These are phyloP conservation scores for Cytidiella melzeri DNA, from an alignment of 768 basidiomycete genomes.

Conservation along the genomic window DNA sequence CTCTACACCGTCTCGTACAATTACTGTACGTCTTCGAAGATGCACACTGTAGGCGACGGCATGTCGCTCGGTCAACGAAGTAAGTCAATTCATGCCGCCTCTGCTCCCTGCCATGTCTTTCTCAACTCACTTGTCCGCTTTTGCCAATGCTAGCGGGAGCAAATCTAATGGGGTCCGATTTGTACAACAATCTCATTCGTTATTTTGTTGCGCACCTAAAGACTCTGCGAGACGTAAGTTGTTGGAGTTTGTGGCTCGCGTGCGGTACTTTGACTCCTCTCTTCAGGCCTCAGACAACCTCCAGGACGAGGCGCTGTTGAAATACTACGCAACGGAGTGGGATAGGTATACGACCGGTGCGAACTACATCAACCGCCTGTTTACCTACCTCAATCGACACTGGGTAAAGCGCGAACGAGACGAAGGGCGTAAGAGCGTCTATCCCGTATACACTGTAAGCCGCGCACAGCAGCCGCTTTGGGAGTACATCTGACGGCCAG, in stretches of 20 bases:
- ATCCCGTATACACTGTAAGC: conserved; percentile 88
- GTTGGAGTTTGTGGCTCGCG: conserved; percentile 19
- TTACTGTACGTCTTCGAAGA: conserved; percentile 89
- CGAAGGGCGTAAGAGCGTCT: conserved; percentile 92
- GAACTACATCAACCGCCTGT: conserved; percentile 94
- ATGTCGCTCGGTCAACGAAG: conserved; percentile 43
- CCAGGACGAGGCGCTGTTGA: conserved; percentile 81
- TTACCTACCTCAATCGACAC: conserved; percentile 97
- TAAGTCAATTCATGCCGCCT: conserved; percentile 33
- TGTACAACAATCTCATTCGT: conserved; percentile 90
- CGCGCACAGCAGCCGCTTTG: neutral
- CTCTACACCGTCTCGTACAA: conserved; percentile 95
- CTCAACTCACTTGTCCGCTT: conserved; percentile 17
- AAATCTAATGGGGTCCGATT: conserved; percentile 94
- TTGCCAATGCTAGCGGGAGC: conserved; percentile 59
- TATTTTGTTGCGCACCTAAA: conserved; percentile 87
- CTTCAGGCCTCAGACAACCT: conserved; percentile 68
- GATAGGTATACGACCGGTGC: conserved; percentile 95
- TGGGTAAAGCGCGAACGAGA: conserved; percentile 99
- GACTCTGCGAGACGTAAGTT: conserved; percentile 49
- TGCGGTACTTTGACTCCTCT: neutral
- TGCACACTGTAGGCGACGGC: conserved; percentile 44
- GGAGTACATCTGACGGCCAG: neutral
- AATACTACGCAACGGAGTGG: conserved; percentile 93
- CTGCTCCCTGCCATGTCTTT: too few species aligned